These are phyloP conservation scores for Penicillium simplicissimum DNA, from an alignment of 495 filamentous ascomycete genomes.

Conservation along the genomic window DNA sequence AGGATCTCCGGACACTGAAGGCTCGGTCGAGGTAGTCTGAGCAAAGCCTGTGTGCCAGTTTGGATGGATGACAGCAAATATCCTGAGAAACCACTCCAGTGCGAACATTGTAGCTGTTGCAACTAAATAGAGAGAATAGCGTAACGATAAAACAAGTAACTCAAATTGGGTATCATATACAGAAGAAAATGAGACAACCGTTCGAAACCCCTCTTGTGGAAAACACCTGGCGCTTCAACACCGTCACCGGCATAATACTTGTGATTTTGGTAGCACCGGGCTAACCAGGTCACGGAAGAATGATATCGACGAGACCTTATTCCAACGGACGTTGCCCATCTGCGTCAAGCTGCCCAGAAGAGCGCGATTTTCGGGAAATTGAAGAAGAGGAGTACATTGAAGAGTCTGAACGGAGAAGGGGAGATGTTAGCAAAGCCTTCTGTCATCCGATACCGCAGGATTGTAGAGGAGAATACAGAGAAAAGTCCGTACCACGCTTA, in stretches of 20 bases:
- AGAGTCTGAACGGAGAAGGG: constrained; percentile 27
- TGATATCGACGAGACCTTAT: not conserved
- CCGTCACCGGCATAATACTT: not conserved
- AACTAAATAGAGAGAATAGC: not conserved
- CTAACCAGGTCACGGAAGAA: not conserved
- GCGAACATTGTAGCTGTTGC: too few relatives aligned
- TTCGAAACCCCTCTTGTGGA: not conserved
- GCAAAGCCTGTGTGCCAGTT: too few relatives aligned
- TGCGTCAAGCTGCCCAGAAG: constrained; percentile 17
- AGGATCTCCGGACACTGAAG: too few relatives aligned
- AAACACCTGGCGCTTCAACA: not conserved
- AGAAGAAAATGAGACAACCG: not conserved
- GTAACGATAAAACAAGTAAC: not conserved
- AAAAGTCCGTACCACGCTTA: constrained; percentile 48
- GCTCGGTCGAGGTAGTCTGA: too few relatives aligned
- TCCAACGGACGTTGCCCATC: not conserved
- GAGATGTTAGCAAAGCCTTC: not conserved
- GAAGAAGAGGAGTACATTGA: constrained; percentile 47
- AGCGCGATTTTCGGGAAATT: constrained; percentile 32
- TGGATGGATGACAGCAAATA: too few relatives aligned
- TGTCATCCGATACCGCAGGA: not conserved
- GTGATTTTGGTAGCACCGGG: not conserved
- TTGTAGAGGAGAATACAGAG: constrained; percentile 23
- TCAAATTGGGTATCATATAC: not conserved
- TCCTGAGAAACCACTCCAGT: too few relatives aligned